Percentiles rank a stretch among this genome's conserved stretches.
These are phyloP conservation scores for Speleostelium caveatum DNA, from an alignment of 78 protist genomes.

Conservation along the genomic window DNA sequence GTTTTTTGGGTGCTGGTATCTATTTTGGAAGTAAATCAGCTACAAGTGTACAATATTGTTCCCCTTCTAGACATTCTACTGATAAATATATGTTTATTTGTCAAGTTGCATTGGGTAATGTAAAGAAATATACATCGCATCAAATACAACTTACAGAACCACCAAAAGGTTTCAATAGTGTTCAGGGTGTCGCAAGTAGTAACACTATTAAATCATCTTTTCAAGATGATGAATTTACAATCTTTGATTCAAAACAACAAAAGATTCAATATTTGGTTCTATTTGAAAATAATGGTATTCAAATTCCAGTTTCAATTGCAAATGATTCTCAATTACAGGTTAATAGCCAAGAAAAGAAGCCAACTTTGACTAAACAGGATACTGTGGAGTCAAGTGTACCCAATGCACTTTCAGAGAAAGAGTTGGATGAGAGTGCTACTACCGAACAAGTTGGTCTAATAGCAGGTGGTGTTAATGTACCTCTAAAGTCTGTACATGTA, in stretches of 20 bases:
- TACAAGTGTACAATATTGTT: conserved; percentile 56
- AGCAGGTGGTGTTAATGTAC: conserved; percentile 15
- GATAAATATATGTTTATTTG: conserved; percentile 55
- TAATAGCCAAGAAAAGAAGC: not conserved
- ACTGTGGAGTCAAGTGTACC: not conserved
- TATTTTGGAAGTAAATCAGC: conserved; percentile 60
- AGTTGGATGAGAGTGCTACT: not conserved
- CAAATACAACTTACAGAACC: conserved; percentile 32
- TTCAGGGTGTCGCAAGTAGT: conserved; percentile 52
- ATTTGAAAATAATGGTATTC: not conserved
- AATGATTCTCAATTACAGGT: not conserved
- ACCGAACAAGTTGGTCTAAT: conserved; percentile 23
- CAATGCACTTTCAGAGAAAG: not conserved
- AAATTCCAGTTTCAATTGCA: not conserved
- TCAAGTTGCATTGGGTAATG: conserved; percentile 52
- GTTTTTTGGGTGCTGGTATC: conserved; percentile 73
- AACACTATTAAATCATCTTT: conserved; percentile 3
- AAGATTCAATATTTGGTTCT: conserved; percentile 27
- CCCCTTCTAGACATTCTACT: not conserved
- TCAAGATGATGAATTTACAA: conserved; percentile 50
- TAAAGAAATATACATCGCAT: conserved; percentile 61
- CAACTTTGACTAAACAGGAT: not conserved
- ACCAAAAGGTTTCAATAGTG: conserved; percentile 68
- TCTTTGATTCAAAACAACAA: conserved; percentile 71
- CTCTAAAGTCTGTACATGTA: conserved; percentile 67